Conservation (phyloP, 2,329 filamentous ascomycete genomes). For the Alternaria atra region DNA sequence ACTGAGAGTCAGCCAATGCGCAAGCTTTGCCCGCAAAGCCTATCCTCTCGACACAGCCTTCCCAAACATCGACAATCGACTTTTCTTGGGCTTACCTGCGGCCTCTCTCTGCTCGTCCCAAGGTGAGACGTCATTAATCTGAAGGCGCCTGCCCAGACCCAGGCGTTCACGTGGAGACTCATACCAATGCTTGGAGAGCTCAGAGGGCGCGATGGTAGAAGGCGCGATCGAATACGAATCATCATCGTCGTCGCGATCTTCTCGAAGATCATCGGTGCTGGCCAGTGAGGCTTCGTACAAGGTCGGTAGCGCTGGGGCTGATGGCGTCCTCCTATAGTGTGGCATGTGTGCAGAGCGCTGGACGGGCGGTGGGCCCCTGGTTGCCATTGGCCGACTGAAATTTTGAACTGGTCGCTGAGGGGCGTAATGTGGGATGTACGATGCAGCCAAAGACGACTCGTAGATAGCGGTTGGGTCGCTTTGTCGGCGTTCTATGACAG, state of each 20-base stretch:
- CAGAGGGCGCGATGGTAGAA: constrained; percentile 46
- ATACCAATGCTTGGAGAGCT: constrained; percentile 48
- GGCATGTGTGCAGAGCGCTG: constrained; percentile 16
- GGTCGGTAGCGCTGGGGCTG: constrained; percentile 38
- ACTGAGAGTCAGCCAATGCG: constrained; percentile 10
- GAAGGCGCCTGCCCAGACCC: constrained; percentile 47
- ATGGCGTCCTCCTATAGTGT: constrained; percentile 24
- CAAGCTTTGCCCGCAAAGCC: constrained; percentile 14
- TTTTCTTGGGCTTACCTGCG: constrained; percentile 42
- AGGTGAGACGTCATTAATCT: constrained; percentile 43
- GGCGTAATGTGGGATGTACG: constrained; percentile 24
- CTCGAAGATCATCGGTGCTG: constrained; percentile 28
- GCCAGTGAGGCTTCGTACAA: constrained; percentile 45
- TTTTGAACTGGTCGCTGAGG: constrained; percentile 31
- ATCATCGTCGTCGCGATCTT: constrained; percentile 20
- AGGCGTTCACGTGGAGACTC: constrained; percentile 49
- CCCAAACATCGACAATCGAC: constrained; percentile 39
- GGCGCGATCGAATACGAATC: constrained; percentile 39
- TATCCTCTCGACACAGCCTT: constrained; percentile 17
- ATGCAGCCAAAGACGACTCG: constrained; percentile 17
- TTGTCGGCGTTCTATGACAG: constrained; percentile 11
- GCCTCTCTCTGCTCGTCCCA: constrained; percentile 37
- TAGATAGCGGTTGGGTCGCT: constrained; percentile 21
- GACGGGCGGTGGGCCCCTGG: constrained; percentile 15
- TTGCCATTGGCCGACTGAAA: constrained; percentile 34